Conservation (phyloP, 2,329 filamentous ascomycete genomes). For the Alternaria gansuensis region DNA sequence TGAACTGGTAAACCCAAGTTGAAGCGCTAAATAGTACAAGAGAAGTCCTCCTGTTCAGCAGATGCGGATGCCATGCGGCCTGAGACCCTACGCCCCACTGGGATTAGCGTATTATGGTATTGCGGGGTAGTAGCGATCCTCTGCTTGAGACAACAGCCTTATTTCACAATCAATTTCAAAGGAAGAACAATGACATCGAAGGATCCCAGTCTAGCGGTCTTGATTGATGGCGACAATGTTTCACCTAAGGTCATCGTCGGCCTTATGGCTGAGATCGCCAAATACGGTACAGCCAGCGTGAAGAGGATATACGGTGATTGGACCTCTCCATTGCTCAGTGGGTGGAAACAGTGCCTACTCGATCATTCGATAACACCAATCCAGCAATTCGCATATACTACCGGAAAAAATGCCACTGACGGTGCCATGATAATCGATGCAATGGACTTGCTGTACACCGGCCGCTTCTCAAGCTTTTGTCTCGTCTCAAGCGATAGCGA, state of each 20-base stretch:
- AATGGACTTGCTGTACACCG: slow-evolving; percentile 50
- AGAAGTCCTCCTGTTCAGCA: background rate
- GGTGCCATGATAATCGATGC: slow-evolving; percentile 51
- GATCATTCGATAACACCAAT: slow-evolving; percentile 20
- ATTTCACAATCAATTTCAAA: background rate
- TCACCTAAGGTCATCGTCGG: slow-evolving; percentile 35
- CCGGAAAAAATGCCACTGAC: slow-evolving; percentile 44
- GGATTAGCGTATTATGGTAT: background rate
- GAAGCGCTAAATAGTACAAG: too few species aligned
- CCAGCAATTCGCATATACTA: slow-evolving; percentile 24
- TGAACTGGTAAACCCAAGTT: too few species aligned
- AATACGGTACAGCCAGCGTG: slow-evolving; percentile 45
- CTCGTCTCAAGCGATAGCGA: slow-evolving; percentile 51
- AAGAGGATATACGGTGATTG: slow-evolving; percentile 46
- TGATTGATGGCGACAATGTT: slow-evolving; percentile 43
- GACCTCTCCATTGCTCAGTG: slow-evolving; percentile 32
- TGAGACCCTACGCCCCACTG: background rate
- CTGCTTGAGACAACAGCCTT: background rate
- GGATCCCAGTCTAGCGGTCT: slow-evolving; percentile 27
- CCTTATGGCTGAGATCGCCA: slow-evolving; percentile 45
- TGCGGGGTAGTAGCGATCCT: background rate
- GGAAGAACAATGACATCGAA: background rate
- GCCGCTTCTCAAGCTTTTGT: slow-evolving; percentile 47
- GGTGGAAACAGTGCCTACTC: slow-evolving; percentile 37
- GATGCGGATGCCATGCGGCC: background rate